These are phyloP conservation scores for Candida railenensis DNA, from an alignment of 805 yeast species.

Conservation along the genomic window DNA sequence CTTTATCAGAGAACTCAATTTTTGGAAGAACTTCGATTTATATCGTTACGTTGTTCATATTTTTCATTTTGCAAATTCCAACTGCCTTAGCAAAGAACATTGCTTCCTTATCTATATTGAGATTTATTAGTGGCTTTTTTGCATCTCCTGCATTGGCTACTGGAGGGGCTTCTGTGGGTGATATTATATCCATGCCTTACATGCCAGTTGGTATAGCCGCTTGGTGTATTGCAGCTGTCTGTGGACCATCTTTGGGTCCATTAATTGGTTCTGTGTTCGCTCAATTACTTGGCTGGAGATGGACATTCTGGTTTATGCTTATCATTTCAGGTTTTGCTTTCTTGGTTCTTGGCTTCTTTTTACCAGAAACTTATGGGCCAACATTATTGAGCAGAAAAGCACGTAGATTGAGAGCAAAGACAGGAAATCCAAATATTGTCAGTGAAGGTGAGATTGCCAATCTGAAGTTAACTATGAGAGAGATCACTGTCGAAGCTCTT, in stretches of 20 bases:
- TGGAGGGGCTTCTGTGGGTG: constrained; percentile 54
- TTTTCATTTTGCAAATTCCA: constrained; percentile 54
- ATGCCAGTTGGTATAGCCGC: constrained; percentile 47
- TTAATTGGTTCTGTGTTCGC: constrained; percentile 52
- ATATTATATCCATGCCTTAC: constrained; percentile 40
- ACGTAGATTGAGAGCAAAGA: constrained; percentile 41
- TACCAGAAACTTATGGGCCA: constrained; percentile 50
- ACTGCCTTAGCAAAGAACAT: constrained; percentile 51
- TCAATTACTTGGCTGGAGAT: constrained; percentile 48
- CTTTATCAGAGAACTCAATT: constrained; percentile 54
- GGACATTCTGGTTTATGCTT: constrained; percentile 52
- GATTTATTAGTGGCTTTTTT: constrained; percentile 55
- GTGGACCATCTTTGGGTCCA: constrained; percentile 59
- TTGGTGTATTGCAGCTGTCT: constrained; percentile 55
- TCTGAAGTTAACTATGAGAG: constrained; percentile 16
- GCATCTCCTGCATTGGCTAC: constrained; percentile 54
- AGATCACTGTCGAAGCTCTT: constrained; percentile 28
- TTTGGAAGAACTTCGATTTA: constrained; percentile 56
- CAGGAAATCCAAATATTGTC: constrained; percentile 48
- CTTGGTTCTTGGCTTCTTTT: constrained; percentile 33
- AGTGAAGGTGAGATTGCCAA: constrained; percentile 39
- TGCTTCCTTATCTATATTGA: constrained; percentile 48
- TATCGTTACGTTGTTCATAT: constrained; percentile 44
- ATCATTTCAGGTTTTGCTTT: constrained; percentile 38
- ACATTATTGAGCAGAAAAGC: constrained; percentile 51